Percentiles rank a stretch among this genome's conserved stretches.
Conservation (phyloP, 176 grass and related monocot species). For the Leersia perrieri region DNA sequence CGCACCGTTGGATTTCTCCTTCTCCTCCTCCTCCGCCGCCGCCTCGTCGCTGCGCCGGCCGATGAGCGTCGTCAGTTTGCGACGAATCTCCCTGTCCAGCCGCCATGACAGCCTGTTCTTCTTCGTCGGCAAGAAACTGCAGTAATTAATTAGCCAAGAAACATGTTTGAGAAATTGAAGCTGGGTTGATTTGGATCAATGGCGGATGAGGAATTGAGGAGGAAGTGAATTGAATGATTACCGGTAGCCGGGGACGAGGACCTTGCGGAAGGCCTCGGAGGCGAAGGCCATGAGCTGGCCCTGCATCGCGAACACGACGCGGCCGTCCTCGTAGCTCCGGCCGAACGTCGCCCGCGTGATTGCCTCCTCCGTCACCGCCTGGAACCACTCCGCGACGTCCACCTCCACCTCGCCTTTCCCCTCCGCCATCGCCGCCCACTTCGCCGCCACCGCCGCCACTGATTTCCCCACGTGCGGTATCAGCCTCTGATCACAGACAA, state of each 20-base stretch:
- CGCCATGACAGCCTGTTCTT: constrained; percentile 74
- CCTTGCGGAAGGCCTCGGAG: constrained; percentile 81
- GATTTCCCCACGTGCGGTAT: constrained; percentile 66
- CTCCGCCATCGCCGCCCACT: constrained; percentile 54
- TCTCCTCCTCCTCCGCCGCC: background rate
- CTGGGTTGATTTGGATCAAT: background rate
- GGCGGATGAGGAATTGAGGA: too few relatives aligned
- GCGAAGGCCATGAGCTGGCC: constrained; percentile 71
- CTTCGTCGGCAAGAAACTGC: constrained; percentile 79
- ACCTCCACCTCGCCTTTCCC: constrained; percentile 66
- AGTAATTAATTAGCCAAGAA: too few relatives aligned
- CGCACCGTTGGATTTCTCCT: background rate
- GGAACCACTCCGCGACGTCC: constrained; percentile 84
- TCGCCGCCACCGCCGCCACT: constrained; percentile 52
- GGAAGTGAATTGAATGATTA: too few relatives aligned
- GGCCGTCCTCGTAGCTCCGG: constrained; percentile 70
- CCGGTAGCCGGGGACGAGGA: constrained; percentile 88
- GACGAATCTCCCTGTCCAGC: constrained; percentile 64
- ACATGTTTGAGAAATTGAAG: background rate
- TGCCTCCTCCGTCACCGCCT: constrained; percentile 70
- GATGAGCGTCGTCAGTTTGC: constrained; percentile 57
- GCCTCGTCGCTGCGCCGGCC: constrained; percentile 48
- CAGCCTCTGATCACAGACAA: constrained; percentile 41
- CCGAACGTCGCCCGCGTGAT: constrained; percentile 70
- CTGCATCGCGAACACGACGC: constrained; percentile 69